Conservation (phyloP, 495 filamentous ascomycete species). For the Pyrenopolyporus hunteri region DNA sequence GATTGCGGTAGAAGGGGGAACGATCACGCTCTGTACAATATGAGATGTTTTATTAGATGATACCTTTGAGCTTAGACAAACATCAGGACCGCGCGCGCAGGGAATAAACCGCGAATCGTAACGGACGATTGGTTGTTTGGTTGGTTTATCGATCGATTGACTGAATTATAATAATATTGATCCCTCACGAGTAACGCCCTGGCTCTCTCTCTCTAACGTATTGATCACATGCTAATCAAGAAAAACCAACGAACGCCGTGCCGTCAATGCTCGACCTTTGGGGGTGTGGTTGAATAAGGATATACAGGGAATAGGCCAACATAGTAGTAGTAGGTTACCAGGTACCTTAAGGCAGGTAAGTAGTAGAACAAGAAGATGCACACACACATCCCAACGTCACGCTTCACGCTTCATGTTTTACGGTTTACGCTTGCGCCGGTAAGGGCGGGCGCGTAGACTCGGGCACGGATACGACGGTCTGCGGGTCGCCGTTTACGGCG, state of each 20-base stretch:
- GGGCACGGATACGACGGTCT: slow-evolving; percentile 35
- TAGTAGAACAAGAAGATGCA: slow-evolving; percentile 1
- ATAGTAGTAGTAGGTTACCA: too few relatives aligned
- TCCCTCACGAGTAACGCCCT: slow-evolving; percentile 27
- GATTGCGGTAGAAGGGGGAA: not conserved
- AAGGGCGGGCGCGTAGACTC: slow-evolving; percentile 37
- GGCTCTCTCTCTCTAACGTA: slow-evolving; percentile 22
- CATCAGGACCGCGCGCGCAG: slow-evolving; percentile 7
- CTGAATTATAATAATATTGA: slow-evolving; percentile 9
- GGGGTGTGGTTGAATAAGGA: slow-evolving; percentile 9
- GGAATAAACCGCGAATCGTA: slow-evolving; percentile 15
- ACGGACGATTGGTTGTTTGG: slow-evolving; percentile 1
- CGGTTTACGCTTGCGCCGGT: slow-evolving; percentile 20
- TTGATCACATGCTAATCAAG: slow-evolving; percentile 16
- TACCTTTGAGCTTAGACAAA: slow-evolving; percentile 37
- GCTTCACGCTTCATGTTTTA: not conserved
- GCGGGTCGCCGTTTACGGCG: slow-evolving; percentile 41
- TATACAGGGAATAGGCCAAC: slow-evolving; percentile 27
- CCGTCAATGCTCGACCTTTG: slow-evolving; percentile 35
- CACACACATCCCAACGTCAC: not conserved
- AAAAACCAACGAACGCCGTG: slow-evolving; percentile 39
- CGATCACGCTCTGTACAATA: slow-evolving; percentile 37
- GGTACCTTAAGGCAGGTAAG: not conserved
- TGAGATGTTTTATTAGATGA: slow-evolving; percentile 35
- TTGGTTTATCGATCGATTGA: slow-evolving; percentile 4